These are phyloP conservation scores for Martiniozyma abietophila DNA, from an alignment of 805 yeast species.

Conservation along the genomic window DNA sequence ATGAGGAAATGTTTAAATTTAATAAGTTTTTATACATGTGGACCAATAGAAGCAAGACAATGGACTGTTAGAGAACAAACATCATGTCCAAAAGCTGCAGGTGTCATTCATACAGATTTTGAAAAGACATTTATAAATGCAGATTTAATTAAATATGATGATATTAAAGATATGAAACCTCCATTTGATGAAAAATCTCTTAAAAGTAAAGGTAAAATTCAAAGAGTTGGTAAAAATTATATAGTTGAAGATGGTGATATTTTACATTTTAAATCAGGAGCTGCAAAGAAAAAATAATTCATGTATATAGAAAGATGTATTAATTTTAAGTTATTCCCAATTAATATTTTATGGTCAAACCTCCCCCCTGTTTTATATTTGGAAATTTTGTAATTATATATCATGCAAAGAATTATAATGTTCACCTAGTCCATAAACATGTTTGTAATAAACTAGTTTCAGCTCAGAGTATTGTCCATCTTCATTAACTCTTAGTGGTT, in stretches of 20 bases:
- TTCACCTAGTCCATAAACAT: conserved; percentile 84
- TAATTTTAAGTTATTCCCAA: not conserved
- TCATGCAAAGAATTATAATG: conserved; percentile 74
- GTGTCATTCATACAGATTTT: conserved; percentile 93
- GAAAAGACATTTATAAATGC: conserved; percentile 94
- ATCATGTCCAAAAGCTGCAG: conserved; percentile 98
- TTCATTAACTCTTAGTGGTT: conserved; percentile 56
- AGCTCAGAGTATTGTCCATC: conserved; percentile 44
- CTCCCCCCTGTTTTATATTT: no score
- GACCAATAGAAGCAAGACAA: conserved; percentile 94
- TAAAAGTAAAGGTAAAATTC: conserved; percentile 80
- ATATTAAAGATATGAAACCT: conserved; percentile 55
- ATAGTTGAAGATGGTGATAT: conserved; percentile 93
- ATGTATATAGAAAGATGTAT: not conserved
- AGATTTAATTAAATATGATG: conserved; percentile 80
- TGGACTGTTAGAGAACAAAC: conserved; percentile 94
- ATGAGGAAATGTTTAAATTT: conserved; percentile 84
- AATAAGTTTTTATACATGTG: conserved; percentile 92
- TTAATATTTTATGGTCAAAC: no score
- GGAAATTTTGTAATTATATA: no score
- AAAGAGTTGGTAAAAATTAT: conserved; percentile 90
- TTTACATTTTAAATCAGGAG: conserved; percentile 88
- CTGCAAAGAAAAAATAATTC: conserved; percentile 16
- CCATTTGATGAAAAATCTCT: conserved; percentile 67
- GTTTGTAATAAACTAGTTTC: conserved; percentile 73